Conservation (phyloP, 306 rosid species). For the Pyrus pyrifolia region DNA sequence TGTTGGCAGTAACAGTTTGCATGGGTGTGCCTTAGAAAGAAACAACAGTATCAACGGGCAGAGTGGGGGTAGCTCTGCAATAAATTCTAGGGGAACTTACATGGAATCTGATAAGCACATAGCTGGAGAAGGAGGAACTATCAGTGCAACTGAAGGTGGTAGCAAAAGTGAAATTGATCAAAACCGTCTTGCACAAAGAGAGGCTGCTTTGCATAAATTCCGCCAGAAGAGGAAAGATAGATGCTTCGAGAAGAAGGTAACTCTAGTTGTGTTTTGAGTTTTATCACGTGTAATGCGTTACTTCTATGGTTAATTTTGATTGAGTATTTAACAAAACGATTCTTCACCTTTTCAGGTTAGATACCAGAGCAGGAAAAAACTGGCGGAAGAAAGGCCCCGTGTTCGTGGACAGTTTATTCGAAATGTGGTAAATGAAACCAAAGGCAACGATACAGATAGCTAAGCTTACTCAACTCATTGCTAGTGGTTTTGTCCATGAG, state of each 20-base stretch:
- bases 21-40: constrained; percentile 40
- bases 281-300: background rate
- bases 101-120: constrained; percentile 18
- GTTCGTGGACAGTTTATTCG: constrained; percentile 32
- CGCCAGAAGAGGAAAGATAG: constrained; percentile 46
- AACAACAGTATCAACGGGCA: constrained; percentile 41
- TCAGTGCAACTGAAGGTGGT: constrained; percentile 20
- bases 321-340: background rate
- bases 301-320: background rate
- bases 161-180: constrained; percentile 3
- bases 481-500: background rate
- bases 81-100: constrained; percentile 25
- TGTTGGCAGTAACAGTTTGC: constrained; percentile 23
- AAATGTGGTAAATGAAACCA: constrained; percentile 11
- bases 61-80: constrained; percentile 30
- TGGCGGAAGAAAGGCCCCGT: constrained; percentile 32
- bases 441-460: constrained; percentile 1
- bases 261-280: background rate
- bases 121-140: constrained; percentile 20
- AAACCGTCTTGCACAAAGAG: constrained; percentile 28
- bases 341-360: constrained; percentile 16
- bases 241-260: constrained; percentile 52
- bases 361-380: constrained; percentile 35
- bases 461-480: background rate
- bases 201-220: constrained; percentile 38